Base-by-base conservation (phyloP, 345 rosid genomes). In the Hibiscus tridactylites region DNA sequence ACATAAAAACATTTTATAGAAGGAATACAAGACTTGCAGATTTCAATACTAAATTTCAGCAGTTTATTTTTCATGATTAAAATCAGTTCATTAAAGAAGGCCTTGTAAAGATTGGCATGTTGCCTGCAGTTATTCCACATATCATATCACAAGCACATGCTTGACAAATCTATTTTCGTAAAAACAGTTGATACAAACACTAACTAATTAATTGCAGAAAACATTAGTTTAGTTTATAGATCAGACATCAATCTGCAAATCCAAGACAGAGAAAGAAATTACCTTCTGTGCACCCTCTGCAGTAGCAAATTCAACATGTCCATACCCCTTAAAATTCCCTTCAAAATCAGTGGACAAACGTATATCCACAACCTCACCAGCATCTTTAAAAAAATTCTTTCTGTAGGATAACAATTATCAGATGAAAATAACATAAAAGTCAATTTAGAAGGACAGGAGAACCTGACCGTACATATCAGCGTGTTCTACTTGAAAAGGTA, bases 251-350 rank as follows among this genome's bases (percentile, higher is more conserved):
- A 57, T 90, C n/a, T 21, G 5, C 53, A 65, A 65, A 39, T 50
- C 69, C 26, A 24, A 44, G 47, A 21, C 6, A 10, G 6, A 21
- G 2, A 3, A 42, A 63, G 26, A 63, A 39, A 44, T 13, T 46
- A 82, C 99, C 88, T 90, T 90, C 19, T 66, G 75, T 21, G 97
- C 99, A 3, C 4, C 92, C 74, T 92, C 96, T 42, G 68, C 72
- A 0, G 94, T 69, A 28, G 89, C 79, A 79, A 95, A 95, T 76
- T 92, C 97, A 77, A 92, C 96, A 73, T 92, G 96, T 16, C 94
- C 96, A 74, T 65, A 92, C 0, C 99, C 98, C 82, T 73, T 90
- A 49, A 86, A 85, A 2, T 80, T 80, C 50, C 85, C 90, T 0
- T 92, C 93, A 1, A 57, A 64, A 39, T 72, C 81, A 10, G 77